These are phyloP conservation scores for Coniochaeta sp. DNA, from an alignment of 2,329 filamentous ascomycete species.

Conservation along the genomic window DNA sequence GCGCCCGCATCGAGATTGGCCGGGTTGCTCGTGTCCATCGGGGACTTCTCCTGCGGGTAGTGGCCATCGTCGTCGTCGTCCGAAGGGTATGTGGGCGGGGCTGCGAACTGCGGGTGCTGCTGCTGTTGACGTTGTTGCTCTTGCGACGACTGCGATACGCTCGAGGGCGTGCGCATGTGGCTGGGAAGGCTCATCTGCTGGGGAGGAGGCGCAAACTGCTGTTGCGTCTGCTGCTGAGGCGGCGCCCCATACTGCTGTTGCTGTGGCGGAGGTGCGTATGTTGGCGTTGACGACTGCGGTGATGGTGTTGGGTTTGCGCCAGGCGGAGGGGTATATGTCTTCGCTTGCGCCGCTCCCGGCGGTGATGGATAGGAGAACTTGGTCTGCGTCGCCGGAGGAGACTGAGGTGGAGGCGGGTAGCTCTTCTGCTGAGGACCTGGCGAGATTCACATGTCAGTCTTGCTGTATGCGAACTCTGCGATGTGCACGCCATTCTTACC, in stretches of 20 bases:
- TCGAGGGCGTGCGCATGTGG: constrained; percentile 25
- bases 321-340: constrained; percentile 28
- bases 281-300: constrained; percentile 18
- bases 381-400: constrained; percentile 26
- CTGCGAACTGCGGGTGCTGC: constrained; percentile 16
- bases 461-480: background rate
- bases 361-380: constrained; percentile 29
- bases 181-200: constrained; percentile 24
- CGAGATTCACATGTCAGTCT: constrained; percentile 2
- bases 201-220: constrained; percentile 1
- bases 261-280: constrained; percentile 25
- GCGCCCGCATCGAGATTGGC: constrained; percentile 29
- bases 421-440: constrained; percentile 15
- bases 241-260: constrained; percentile 13
- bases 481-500: too few species aligned
- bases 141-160: constrained; percentile 17
- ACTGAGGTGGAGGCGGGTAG: constrained; percentile 29
- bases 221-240: constrained; percentile 15
- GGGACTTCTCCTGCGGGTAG: constrained; percentile 19
- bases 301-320: constrained; percentile 23
- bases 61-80: constrained; percentile 13
- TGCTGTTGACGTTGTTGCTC: constrained; percentile 8
- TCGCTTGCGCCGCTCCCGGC: constrained; percentile 19
- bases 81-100: constrained; percentile 23
- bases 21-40: constrained; percentile 20